phyloP scores from a whole-genome alignment of 192 early-diverging fungal species.

The Podila minutissima region DNA sequence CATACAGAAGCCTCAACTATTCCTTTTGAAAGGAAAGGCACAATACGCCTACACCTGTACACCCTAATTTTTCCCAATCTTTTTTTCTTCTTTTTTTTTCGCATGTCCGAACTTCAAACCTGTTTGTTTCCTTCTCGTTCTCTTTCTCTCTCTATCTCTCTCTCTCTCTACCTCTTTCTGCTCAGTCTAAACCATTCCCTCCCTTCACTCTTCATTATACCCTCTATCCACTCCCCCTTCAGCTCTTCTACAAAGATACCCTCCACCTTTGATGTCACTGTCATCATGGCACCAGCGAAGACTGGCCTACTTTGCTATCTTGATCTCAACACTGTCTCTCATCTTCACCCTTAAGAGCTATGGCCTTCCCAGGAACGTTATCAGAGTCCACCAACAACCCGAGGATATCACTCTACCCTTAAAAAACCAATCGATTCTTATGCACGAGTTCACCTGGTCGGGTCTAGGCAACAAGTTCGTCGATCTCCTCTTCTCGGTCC shows the following conservation, averaged over 20 bases:
- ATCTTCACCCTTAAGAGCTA: not conserved
- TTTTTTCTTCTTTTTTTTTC: too few species aligned
- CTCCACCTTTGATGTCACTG: not conserved
- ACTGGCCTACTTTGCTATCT: too few species aligned
- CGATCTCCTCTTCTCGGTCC: constrained; percentile 2
- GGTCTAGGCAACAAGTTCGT: constrained; percentile 9
- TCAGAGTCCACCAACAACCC: not conserved
- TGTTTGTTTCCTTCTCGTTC: not conserved
- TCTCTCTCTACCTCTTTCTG: not conserved
- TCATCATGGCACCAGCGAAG: too few species aligned
- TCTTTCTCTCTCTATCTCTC: not conserved
- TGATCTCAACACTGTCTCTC: not conserved
- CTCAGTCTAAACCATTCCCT: not conserved
- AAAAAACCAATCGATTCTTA: not conserved
- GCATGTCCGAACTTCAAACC: too few species aligned
- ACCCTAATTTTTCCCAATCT: too few species aligned
- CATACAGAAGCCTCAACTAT: too few species aligned
- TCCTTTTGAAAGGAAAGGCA: too few species aligned
- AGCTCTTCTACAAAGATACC: not conserved
- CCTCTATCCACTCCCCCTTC: too few species aligned
- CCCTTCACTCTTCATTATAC: not conserved
- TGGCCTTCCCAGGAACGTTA: not conserved
- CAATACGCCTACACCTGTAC: too few species aligned
- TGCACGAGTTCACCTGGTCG: constrained; percentile 10
- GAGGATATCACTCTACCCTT: not conserved